These are phyloP conservation scores for Phlebiopsis gigantea DNA, from an alignment of 768 basidiomycete genomes.

Conservation along the genomic window DNA sequence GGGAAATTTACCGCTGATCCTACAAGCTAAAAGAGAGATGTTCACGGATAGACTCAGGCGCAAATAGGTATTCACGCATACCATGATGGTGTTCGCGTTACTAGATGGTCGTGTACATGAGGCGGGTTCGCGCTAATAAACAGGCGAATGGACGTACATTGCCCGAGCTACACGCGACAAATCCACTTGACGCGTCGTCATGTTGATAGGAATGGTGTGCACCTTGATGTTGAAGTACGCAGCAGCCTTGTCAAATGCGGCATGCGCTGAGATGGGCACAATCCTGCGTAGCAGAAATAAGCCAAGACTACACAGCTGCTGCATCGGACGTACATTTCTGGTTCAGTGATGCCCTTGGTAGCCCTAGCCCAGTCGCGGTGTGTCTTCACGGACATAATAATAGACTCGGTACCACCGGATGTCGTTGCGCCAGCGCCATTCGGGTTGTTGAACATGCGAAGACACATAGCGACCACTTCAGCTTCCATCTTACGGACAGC, in stretches of 20 bases:
- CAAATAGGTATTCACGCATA: not conserved
- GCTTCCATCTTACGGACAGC: constrained; percentile 96
- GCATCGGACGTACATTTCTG: constrained; percentile 71
- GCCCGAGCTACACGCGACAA: constrained; percentile 75
- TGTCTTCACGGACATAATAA: constrained; percentile 92
- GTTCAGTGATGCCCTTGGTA: constrained; percentile 83
- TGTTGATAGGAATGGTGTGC: constrained; percentile 79
- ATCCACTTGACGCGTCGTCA: constrained; percentile 70
- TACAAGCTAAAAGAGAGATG: constrained; percentile 47
- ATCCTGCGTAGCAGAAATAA: constrained; percentile 44
- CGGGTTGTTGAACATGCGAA: constrained; percentile 81
- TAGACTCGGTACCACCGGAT: constrained; percentile 93
- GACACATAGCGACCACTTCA: constrained; percentile 85
- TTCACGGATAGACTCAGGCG: not conserved
- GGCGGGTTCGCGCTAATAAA: not conserved
- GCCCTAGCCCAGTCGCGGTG: constrained; percentile 88
- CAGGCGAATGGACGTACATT: constrained; percentile 52
- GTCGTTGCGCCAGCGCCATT: constrained; percentile 90
- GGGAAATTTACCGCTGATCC: constrained; percentile 86
- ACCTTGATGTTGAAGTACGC: constrained; percentile 88
- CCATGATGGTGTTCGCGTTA: constrained; percentile 9
- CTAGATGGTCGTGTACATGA: not conserved
- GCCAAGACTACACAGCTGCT: not conserved
- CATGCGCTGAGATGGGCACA: constrained; percentile 80
- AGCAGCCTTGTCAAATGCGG: constrained; percentile 92